Evolutionary conservation across 768 basidiomycete genomes (phyloP).

Genomic region (Macrolepiota fuliginosa): DNA sequence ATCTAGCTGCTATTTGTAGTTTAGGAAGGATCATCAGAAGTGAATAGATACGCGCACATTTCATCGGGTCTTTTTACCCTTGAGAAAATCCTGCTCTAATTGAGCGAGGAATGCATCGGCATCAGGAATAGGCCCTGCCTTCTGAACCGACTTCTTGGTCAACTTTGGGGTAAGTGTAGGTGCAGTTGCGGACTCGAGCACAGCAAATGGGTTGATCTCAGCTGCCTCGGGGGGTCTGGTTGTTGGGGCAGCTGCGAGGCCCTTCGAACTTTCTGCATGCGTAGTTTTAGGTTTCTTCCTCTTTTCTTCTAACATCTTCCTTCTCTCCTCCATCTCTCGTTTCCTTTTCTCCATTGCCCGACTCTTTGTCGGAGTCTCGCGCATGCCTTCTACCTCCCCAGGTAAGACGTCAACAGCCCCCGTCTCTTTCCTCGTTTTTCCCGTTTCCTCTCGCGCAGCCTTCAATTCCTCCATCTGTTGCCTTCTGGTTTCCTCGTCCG

Average conservation of each 20-base stretch:
- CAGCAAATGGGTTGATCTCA: conserved; percentile 46
- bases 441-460: conserved; percentile 67
- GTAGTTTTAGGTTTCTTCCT: conserved; percentile 44
- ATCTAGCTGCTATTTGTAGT: background rate
- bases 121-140: conserved; percentile 22
- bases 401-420: conserved; percentile 61
- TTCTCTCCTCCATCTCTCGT: conserved; percentile 68
- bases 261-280: conserved; percentile 7
- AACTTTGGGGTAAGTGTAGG: conserved; percentile 21
- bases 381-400: conserved; percentile 81
- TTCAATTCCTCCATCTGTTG: conserved; percentile 84
- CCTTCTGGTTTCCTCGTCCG: conserved; percentile 74
- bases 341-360: conserved; percentile 72
- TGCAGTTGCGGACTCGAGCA: conserved; percentile 37
- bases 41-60: background rate
- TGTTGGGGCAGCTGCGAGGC: background rate
- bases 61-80: conserved; percentile 19
- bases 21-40: background rate
- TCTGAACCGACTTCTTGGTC: conserved; percentile 16
- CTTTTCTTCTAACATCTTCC: conserved; percentile 62
- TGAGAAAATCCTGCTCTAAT: conserved; percentile 60
- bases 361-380: conserved; percentile 35
- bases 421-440: conserved; percentile 51
- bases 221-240: background rate
- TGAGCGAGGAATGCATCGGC: conserved; percentile 69